Evolutionary conservation across 306 rosid species (phyloP).

Genomic region (Cucurbita pepo): DNA sequence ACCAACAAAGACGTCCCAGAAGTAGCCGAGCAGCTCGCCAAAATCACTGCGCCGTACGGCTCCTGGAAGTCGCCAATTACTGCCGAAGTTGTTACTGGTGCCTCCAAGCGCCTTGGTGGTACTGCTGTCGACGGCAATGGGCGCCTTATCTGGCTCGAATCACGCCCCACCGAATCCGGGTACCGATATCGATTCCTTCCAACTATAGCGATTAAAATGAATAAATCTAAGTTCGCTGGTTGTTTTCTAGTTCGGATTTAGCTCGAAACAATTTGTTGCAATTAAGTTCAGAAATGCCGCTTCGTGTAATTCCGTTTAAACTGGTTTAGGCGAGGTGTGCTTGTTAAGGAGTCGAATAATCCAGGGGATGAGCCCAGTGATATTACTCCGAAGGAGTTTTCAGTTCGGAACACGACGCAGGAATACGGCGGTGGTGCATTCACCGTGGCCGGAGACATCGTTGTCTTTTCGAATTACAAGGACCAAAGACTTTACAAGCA

Average conservation of each 20-base stretch:
- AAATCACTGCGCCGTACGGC: conserved; percentile 54
- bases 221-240: no score
- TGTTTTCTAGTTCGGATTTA: not conserved
- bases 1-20: not conserved
- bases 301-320: not conserved
- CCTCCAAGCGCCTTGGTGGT: conserved; percentile 68
- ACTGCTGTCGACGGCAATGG: conserved; percentile 52
- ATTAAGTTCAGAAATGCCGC: not conserved
- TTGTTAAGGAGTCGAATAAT: conserved; percentile 55
- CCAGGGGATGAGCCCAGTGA: conserved; percentile 47
- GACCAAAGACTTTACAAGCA: conserved; percentile 87
- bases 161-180: conserved; percentile 83
- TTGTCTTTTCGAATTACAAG: conserved; percentile 65
- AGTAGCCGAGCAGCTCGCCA: conserved; percentile 11
- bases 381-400: conserved; percentile 69
- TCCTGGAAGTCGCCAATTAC: conserved; percentile 90
- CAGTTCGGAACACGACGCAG: conserved; percentile 79
- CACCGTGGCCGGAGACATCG: conserved; percentile 42
- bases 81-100: conserved; percentile 73
- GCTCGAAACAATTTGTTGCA: not conserved
- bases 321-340: conserved; percentile 56
- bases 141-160: conserved; percentile 77
- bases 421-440: conserved; percentile 94
- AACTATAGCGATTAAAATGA: not conserved
- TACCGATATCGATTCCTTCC: not conserved